Percentiles rank a stretch among this genome's conserved stretches.
Conservation (phyloP, 371 early-diverging fungal species). For the Mycotypha africana region DNA sequence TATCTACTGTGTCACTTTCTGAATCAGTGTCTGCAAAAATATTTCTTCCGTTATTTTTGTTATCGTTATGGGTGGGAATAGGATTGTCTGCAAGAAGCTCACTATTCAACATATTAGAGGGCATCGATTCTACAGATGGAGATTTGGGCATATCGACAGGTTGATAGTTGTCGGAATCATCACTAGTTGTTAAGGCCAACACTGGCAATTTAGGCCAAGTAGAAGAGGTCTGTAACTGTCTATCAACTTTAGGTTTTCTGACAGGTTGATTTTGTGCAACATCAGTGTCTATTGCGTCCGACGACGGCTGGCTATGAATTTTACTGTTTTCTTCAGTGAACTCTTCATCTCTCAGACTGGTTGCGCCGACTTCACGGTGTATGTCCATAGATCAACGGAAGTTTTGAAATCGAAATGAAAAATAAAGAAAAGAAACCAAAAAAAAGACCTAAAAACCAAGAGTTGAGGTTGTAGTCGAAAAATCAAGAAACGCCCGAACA, state of each 20-base stretch:
- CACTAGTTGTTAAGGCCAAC: slow-evolving; percentile 6
- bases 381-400: no score
- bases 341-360: no score
- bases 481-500: no score
- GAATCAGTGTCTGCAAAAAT: neutral
- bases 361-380: no score
- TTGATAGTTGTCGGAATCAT: neutral
- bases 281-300: no score
- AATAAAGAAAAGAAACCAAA: no score
- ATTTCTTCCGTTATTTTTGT: neutral
- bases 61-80: neutral
- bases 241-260: neutral
- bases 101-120: neutral
- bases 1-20: neutral
- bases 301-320: no score
- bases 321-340: no score
- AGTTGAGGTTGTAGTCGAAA: no score
- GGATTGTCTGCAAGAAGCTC: neutral
- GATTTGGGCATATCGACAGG: neutral
- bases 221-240: neutral
- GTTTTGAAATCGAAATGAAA: no score
- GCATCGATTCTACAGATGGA: neutral
- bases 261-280: neutral
- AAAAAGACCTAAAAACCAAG: no score
- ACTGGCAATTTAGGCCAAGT: slow-evolving; percentile 11